Evolutionary conservation across 2,329 filamentous ascomycete species (phyloP).

Genomic region (Hysterium pulicare): DNA sequence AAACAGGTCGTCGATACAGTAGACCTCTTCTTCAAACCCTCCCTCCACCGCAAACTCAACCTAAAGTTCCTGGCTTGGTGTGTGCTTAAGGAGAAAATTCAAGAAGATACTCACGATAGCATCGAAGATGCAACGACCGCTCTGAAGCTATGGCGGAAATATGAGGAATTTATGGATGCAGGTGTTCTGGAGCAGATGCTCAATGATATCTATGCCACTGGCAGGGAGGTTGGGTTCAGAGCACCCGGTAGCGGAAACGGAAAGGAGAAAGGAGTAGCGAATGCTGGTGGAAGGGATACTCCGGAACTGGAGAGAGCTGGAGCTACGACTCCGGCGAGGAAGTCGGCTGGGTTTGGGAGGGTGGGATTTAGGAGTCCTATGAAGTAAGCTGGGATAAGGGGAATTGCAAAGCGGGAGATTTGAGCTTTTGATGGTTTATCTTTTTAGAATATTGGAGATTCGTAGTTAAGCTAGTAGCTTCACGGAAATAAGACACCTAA

Average conservation of each 20-base stretch:
- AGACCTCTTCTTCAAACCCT: conserved; percentile 80
- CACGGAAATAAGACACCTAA: no score
- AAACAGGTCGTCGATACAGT: conserved; percentile 91
- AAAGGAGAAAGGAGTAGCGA: not conserved
- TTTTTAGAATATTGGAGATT: no score
- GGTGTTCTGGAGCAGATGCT: conserved; percentile 81
- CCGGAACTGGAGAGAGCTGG: conserved; percentile 48
- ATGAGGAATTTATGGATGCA: conserved; percentile 81
- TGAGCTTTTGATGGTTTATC: no score
- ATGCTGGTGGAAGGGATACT: conserved; percentile 47
- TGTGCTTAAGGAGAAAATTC: conserved; percentile 89
- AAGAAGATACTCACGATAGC: conserved; percentile 86
- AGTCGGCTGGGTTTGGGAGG: conserved; percentile 34
- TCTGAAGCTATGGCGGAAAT: conserved; percentile 83
- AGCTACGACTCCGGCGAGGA: conserved; percentile 34
- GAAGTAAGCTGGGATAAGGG: no score
- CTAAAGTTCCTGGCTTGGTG: conserved; percentile 86
- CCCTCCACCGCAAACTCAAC: conserved; percentile 79
- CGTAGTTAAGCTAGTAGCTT: no score
- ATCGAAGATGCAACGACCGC: conserved; percentile 94
- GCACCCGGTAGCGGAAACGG: conserved; percentile 28
- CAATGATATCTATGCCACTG: conserved; percentile 74
- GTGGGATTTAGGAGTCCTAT: conserved; percentile 37
- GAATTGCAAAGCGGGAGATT: no score
- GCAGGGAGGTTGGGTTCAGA: conserved; percentile 51